A percentile compares a stretch with the other conserved stretches of the same genome.
Conservation (phyloP, 1,284 basidiomycete species). For the Schizophyllum amplum region DNA sequence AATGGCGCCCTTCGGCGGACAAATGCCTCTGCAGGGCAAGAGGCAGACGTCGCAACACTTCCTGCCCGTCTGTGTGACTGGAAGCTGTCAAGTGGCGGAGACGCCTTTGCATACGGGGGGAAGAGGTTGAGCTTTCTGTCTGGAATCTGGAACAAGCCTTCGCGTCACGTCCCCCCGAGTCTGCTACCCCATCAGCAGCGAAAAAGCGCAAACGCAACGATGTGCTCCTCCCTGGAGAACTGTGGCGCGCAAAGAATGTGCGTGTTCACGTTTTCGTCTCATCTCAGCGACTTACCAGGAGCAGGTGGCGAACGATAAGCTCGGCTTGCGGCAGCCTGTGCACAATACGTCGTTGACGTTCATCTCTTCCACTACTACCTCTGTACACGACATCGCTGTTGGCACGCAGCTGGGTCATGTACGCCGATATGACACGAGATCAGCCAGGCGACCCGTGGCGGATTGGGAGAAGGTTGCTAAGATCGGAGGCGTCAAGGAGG, state of each 20-base stretch:
- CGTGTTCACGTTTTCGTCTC: neutral
- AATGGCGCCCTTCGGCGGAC: constrained; percentile 59
- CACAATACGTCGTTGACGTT: constrained; percentile 66
- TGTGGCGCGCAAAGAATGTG: constrained; percentile 79
- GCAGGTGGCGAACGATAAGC: constrained; percentile 69
- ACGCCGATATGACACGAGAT: constrained; percentile 74
- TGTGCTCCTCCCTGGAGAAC: constrained; percentile 58
- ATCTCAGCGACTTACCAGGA: neutral
- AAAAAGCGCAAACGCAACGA: constrained; percentile 68
- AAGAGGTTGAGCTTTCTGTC: constrained; percentile 81
- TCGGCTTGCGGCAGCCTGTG: constrained; percentile 76
- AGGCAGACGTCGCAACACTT: constrained; percentile 29
- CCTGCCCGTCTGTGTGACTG: constrained; percentile 61
- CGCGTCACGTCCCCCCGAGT: constrained; percentile 9
- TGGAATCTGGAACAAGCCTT: constrained; percentile 77
- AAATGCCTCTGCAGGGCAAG: constrained; percentile 21
- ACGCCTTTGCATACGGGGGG: constrained; percentile 72
- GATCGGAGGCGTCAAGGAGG: constrained; percentile 55
- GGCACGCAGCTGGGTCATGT: constrained; percentile 77
- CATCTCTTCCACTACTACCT: constrained; percentile 32
- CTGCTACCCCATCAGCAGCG: constrained; percentile 11
- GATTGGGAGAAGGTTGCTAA: constrained; percentile 58
- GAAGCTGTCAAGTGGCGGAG: constrained; percentile 45
- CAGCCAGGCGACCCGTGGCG: constrained; percentile 60
- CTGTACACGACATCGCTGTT: constrained; percentile 44